Conservation (phyloP, 371 early-diverging fungal genomes). For the Saksenaea oblongispora region DNA sequence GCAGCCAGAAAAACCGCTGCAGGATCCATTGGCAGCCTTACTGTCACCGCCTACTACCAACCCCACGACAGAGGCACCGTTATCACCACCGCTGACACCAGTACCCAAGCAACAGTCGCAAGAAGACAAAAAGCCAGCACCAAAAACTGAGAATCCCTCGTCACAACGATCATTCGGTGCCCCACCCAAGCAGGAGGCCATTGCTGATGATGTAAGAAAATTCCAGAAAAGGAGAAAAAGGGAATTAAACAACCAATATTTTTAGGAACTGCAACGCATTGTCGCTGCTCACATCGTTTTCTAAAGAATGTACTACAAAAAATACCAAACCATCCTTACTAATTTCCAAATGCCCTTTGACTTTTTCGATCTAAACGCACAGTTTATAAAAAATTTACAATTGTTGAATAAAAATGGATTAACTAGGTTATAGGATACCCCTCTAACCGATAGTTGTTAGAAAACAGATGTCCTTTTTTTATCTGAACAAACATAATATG, state of each 20-base stretch:
- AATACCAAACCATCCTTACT: not conserved
- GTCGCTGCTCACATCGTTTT: conserved; percentile 51
- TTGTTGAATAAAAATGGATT: not conserved
- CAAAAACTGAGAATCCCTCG: conserved; percentile 15
- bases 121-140: conserved; percentile 14
- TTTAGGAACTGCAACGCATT: conserved; percentile 45
- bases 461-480: not conserved
- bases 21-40: conserved; percentile 7
- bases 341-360: not conserved
- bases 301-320: conserved; percentile 20
- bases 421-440: too few relatives aligned
- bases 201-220: conserved; percentile 38
- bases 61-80: conserved; percentile 16
- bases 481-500: not conserved
- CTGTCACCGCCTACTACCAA: conserved; percentile 5
- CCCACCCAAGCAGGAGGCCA: conserved; percentile 16
- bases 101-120: not conserved
- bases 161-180: conserved; percentile 1
- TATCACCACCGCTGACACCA: conserved; percentile 12
- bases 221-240: not conserved
- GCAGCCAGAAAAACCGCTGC: conserved; percentile 6
- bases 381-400: not conserved
- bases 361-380: not conserved
- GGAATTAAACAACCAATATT: not conserved
- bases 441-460: not conserved